These are phyloP conservation scores for Nemania serpens DNA, from an alignment of 2,329 filamentous ascomycete genomes.

Conservation along the genomic window DNA sequence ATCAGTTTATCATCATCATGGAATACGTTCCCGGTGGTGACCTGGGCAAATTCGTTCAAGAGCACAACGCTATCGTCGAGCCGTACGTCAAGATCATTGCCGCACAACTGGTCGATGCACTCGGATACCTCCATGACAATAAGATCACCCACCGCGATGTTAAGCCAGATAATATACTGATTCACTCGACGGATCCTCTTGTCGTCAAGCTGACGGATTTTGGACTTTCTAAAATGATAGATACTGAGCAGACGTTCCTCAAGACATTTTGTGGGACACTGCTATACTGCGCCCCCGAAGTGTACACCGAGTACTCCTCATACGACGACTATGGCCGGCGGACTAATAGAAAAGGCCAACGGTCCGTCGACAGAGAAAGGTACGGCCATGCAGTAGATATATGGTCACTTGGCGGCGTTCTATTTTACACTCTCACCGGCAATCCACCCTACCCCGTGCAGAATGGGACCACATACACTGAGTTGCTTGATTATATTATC, in stretches of 20 bases:
- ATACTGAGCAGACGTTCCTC: constrained; percentile 87
- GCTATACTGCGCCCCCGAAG: constrained; percentile 94
- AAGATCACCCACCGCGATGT: constrained; percentile 98
- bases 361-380: constrained; percentile 59
- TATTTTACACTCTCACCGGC: constrained; percentile 84
- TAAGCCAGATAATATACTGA: constrained; percentile 96
- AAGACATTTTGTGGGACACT: constrained; percentile 97
- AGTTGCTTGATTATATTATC: constrained; percentile 87
- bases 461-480: constrained; percentile 74
- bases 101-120: constrained; percentile 75
- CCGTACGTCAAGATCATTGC: constrained; percentile 72
- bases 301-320: constrained; percentile 76
- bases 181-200: constrained; percentile 73
- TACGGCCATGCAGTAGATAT: constrained; percentile 94
- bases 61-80: constrained; percentile 68
- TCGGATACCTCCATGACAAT: constrained; percentile 83
- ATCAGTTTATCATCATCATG: constrained; percentile 97
- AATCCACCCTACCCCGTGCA: constrained; percentile 81
- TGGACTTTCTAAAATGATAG: constrained; percentile 91
- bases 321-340: constrained; percentile 73
- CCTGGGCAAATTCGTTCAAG: constrained; percentile 72
- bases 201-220: constrained; percentile 94
- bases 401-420: constrained; percentile 92
- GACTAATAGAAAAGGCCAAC: constrained; percentile 65
- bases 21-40: constrained; percentile 86